These are phyloP conservation scores for Orbilia javanica DNA, from an alignment of 2,329 filamentous ascomycete genomes.

Conservation along the genomic window DNA sequence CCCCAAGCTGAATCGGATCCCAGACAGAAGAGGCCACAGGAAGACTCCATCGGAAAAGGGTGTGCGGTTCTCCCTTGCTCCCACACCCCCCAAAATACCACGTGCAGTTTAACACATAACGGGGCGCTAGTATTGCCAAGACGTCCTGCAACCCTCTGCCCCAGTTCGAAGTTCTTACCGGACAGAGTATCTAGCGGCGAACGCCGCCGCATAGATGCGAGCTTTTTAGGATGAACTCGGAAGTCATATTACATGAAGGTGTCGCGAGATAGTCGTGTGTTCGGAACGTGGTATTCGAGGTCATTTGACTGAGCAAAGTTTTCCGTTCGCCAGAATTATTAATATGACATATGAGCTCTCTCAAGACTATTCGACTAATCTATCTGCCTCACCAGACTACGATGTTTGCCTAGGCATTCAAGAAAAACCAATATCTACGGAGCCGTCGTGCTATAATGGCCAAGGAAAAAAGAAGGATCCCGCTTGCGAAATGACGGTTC, in stretches of 20 bases:
- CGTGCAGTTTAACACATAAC: slow-evolving; percentile 58
- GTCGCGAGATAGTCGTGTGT: slow-evolving; percentile 58
- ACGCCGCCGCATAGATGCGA: slow-evolving; percentile 51
- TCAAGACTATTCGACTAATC: no score
- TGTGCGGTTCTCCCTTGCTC: slow-evolving; percentile 46
- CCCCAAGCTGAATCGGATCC: slow-evolving; percentile 44
- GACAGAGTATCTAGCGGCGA: slow-evolving; percentile 44
- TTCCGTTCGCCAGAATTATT: slow-evolving; percentile 1
- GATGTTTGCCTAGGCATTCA: neutral
- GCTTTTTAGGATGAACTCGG: slow-evolving; percentile 52
- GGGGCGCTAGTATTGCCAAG: slow-evolving; percentile 52
- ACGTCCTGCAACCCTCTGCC: slow-evolving; percentile 7
- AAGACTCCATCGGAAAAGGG: slow-evolving; percentile 53
- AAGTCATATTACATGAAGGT: slow-evolving; percentile 21
- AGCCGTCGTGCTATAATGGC: no score
- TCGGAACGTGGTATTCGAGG: slow-evolving; percentile 34
- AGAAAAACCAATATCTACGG: no score
- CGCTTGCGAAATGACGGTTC: slow-evolving; percentile 17
- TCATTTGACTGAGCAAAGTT: slow-evolving; percentile 50
- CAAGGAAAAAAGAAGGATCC: neutral
- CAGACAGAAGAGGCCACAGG: slow-evolving; percentile 48
- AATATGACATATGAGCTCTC: slow-evolving; percentile 17
- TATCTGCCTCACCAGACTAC: slow-evolving; percentile 22
- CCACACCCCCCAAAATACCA: slow-evolving; percentile 47
- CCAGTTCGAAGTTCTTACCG: slow-evolving; percentile 35